Evolutionary conservation across 208 protist genomes (phyloP).

Genomic region (Wallacemonas sp.): DNA sequence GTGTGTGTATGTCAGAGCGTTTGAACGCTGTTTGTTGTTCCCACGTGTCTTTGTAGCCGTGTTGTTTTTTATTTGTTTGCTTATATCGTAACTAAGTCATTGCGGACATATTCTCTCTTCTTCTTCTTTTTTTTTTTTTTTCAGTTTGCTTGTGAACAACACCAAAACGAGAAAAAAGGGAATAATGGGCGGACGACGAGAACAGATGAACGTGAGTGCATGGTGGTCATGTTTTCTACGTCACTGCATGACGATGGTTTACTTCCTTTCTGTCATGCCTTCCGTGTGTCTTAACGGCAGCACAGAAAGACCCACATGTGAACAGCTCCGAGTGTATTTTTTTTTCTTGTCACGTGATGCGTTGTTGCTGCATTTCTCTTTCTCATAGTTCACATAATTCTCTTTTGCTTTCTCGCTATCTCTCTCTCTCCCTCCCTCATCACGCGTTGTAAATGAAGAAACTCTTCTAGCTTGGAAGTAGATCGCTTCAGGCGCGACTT

Average conservation of each 20-base stretch:
- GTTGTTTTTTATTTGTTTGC: background rate
- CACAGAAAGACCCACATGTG: too few relatives aligned
- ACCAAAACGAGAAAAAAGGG: too few relatives aligned
- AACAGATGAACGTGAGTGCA: too few relatives aligned
- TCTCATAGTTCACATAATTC: background rate
- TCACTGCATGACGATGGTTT: too few relatives aligned
- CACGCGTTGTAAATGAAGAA: background rate
- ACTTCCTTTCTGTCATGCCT: background rate
- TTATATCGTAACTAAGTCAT: too few relatives aligned
- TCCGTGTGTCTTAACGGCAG: too few relatives aligned
- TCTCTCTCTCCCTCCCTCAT: background rate
- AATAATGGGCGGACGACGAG: too few relatives aligned
- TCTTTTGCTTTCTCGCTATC: constrained; percentile 2
- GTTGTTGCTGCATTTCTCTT: background rate
- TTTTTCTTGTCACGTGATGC: constrained; percentile 10
- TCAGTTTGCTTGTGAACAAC: too few relatives aligned
- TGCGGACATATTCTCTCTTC: background rate
- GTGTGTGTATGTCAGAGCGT: background rate
- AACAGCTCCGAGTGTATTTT: too few relatives aligned
- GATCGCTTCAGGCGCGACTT: constrained; percentile 6
- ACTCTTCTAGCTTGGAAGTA: constrained; percentile 6
- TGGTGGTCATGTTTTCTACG: too few relatives aligned
- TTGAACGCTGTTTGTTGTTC: background rate
- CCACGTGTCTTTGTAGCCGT: background rate
- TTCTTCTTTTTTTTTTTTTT: constrained; percentile 4